A percentile compares a stretch with the other conserved stretches of the same genome.
Conservation (phyloP, 768 basidiomycete species). For the Imleria badia region DNA sequence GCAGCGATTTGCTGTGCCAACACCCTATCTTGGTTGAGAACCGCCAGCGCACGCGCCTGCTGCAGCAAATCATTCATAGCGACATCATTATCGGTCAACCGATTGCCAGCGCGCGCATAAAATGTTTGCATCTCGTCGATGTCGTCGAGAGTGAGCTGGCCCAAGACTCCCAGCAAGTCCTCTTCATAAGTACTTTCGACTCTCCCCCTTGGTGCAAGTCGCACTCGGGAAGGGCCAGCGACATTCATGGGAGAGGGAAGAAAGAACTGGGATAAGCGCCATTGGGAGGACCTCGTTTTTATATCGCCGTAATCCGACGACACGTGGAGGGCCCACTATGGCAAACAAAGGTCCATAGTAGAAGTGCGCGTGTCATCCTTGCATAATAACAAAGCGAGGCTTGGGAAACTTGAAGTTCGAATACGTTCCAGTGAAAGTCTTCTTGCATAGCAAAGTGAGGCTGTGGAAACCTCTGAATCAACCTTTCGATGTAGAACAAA, state of each 20-base stretch:
- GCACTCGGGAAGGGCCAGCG: constrained; percentile 27
- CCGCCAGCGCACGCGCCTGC: constrained; percentile 20
- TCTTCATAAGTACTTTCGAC: constrained; percentile 26
- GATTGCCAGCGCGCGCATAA: constrained; percentile 7
- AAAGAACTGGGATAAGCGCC: constrained; percentile 8
- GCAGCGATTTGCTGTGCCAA: constrained; percentile 21
- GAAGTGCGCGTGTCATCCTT: too few relatives aligned
- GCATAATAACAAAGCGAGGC: too few relatives aligned
- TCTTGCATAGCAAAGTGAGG: too few relatives aligned
- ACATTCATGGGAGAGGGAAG: constrained; percentile 22
- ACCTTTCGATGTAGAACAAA: too few relatives aligned
- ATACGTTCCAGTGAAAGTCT: too few relatives aligned
- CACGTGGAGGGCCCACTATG: constrained; percentile 7
- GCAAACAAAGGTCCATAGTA: too few relatives aligned
- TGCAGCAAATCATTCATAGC: constrained; percentile 26
- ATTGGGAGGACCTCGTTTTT: not conserved
- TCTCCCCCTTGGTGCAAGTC: constrained; percentile 5
- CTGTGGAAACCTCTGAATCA: too few relatives aligned
- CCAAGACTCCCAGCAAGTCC: too few relatives aligned
- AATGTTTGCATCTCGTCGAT: constrained; percentile 18
- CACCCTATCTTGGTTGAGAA: constrained; percentile 19
- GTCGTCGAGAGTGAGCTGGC: constrained; percentile 17
- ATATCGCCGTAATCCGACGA: not conserved
- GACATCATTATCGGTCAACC: constrained; percentile 23
- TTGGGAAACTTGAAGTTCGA: too few relatives aligned